Percentiles rank a stretch among this genome's conserved stretches.
Conservation (phyloP, 2,329 filamentous ascomycete species). For the Ceratocystis colombiana region DNA sequence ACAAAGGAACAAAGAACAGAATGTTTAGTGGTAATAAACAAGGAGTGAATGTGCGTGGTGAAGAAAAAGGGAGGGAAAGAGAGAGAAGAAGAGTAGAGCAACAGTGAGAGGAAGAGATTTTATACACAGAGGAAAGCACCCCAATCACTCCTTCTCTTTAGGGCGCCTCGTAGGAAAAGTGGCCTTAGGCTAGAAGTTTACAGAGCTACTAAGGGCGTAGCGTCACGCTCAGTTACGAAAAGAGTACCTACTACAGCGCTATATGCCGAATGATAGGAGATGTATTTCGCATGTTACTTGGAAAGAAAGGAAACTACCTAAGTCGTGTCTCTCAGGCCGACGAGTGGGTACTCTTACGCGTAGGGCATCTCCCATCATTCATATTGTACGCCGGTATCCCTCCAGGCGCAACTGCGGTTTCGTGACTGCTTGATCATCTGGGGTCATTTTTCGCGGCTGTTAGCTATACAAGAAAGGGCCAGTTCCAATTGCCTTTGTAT, state of each 20-base stretch:
- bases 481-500: not conserved
- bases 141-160: constrained; percentile 4
- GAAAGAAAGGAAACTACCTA: not conserved
- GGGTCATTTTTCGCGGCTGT: not conserved
- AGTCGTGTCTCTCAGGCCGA: not conserved
- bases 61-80: constrained; percentile 4
- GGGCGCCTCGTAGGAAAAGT: not conserved
- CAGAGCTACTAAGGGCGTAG: not conserved
- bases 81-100: not conserved
- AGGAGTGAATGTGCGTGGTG: constrained; percentile 12
- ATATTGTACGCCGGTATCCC: not conserved
- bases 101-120: not conserved
- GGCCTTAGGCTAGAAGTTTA: not conserved
- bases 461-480: not conserved
- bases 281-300: not conserved
- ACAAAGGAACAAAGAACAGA: not conserved
- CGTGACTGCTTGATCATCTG: not conserved
- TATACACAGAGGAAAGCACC: constrained; percentile 5
- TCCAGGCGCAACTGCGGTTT: not conserved
- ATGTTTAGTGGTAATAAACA: not conserved
- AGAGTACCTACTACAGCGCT: not conserved
- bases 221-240: not conserved
- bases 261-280: not conserved
- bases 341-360: not conserved
- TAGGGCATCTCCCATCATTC: not conserved